Evolutionary conservation across 169 alveolate genomes (phyloP), one percentile per base, ranked within the genome.

Genomic region (Fabrea salina): DNA sequence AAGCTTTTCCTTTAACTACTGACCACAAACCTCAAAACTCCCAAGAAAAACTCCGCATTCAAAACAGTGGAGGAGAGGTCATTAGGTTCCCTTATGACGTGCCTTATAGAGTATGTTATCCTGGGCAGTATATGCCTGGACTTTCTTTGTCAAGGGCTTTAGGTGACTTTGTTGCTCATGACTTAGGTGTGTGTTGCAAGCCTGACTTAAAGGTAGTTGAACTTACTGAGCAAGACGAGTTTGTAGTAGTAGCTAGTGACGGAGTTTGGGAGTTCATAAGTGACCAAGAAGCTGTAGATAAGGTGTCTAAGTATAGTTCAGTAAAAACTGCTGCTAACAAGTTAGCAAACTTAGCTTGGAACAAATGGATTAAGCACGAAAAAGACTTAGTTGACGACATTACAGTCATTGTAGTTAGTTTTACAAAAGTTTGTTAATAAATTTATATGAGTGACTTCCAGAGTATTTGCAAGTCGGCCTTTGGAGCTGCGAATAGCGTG

Each of bases 61-160:
- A 81, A 33, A 88, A 91, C 37, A 70, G 82, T 37, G 97, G 97
- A 1, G 98, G 98, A 44, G 95, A 91, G 56, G 95, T 95, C 35
- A 85, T 81, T 76, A 86, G 89, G 49, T 78, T 90, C 27, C 92
- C 87, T 35, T 92, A 94, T 32, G 95, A 89, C 77, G 86, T 85
- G n/a, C 95, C 97, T 25, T 79, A 84, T 68, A 83, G 98, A 57
- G 96, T 95, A 25, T 95, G 91, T 80, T 88, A 89, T 44, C 90
- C 89, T 75, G 87, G 88, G 50, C 84, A 83, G 67, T 75, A 86
- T 70, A 51, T 57, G 49, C 97, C 97, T 25, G 98, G 98, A 4
- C 83, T 96, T 71, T 97, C 98, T 6, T 92, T 96, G 97, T 88
- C 95, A 35, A 87, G 98, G 57, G 92, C 97, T 51, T 82, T 96